Evolutionary conservation across 139 green algal genomes (phyloP).

Genomic region (Mesotaenium endlicherianum): DNA sequence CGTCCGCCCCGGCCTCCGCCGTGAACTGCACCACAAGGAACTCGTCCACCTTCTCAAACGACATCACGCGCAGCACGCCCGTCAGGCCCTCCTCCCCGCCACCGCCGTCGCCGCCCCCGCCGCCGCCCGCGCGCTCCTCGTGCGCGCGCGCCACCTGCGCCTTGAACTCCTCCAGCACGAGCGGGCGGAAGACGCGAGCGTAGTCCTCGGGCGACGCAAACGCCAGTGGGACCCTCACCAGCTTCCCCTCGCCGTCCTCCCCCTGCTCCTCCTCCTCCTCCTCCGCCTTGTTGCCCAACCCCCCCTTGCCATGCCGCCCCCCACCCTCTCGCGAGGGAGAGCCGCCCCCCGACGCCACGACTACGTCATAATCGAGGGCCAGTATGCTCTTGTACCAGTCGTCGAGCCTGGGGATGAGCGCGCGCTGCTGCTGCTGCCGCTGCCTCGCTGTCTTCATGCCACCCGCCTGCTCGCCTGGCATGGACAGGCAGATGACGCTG

Average conservation of each 20-base stretch:
- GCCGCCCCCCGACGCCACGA: neutral
- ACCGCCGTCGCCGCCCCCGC: neutral
- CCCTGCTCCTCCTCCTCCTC: neutral
- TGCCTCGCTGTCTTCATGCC: neutral
- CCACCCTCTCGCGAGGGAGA: neutral
- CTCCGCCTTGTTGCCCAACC: too few relatives aligned
- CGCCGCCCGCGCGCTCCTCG: neutral
- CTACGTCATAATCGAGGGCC: conserved; percentile 36
- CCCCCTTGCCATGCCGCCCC: neutral
- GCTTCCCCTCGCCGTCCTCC: neutral
- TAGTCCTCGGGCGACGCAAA: conserved; percentile 36
- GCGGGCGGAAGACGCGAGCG: conserved; percentile 19
- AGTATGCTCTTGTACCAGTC: conserved; percentile 49
- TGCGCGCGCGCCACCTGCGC: conserved; percentile 31
- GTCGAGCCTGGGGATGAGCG: conserved; percentile 23
- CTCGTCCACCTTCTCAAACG: conserved; percentile 33
- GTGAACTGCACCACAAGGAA: conserved; percentile 28
- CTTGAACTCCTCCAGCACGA: conserved; percentile 49
- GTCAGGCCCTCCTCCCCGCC: neutral
- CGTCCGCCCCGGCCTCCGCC: conserved; percentile 2
- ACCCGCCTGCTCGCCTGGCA: neutral
- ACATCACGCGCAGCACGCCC: conserved; percentile 34
- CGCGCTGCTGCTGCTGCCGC: neutral
- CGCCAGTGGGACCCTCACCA: conserved; percentile 9
- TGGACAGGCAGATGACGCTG: neutral